Conservation (phyloP, 345 rosid species). For the Eucalyptus cloeziana region DNA sequence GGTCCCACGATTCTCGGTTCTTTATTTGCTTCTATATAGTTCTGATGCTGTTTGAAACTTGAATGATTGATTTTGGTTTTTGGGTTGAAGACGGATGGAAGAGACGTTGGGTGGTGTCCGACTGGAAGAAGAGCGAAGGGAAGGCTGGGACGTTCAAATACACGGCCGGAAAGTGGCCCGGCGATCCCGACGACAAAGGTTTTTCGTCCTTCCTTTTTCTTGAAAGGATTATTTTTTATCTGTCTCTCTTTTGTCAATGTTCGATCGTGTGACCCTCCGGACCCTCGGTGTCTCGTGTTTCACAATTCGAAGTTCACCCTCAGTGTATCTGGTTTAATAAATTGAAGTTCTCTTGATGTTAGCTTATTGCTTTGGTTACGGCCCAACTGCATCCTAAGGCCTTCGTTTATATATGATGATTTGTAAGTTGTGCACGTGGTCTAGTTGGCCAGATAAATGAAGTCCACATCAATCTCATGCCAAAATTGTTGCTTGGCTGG, state of each 20-base stretch:
- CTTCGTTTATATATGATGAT: neutral
- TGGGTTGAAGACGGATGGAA: constrained; percentile 70
- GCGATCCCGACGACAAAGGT: constrained; percentile 82
- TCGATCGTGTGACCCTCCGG: neutral
- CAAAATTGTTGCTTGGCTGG: neutral
- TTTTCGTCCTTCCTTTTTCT: neutral
- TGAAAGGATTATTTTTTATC: neutral
- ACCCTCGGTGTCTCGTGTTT: neutral
- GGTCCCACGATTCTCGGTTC: neutral
- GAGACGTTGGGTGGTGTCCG: constrained; percentile 78
- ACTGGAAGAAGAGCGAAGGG: constrained; percentile 83
- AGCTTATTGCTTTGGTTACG: neutral
- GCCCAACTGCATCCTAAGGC: neutral
- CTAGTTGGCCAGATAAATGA: neutral
- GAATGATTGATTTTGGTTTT: neutral
- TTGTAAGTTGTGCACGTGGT: neutral
- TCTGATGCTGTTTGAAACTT: neutral
- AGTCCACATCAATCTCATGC: neutral
- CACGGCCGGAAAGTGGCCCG: constrained; percentile 78
- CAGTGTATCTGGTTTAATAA: neutral
- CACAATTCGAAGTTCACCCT: neutral
- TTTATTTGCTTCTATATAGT: neutral
- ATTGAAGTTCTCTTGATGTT: neutral
- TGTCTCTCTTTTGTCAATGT: neutral
- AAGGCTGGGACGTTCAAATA: constrained; percentile 79